Evolutionary conservation across 495 filamentous ascomycete genomes (phyloP).

Genomic region (Hyaloscypha bicolor): DNA sequence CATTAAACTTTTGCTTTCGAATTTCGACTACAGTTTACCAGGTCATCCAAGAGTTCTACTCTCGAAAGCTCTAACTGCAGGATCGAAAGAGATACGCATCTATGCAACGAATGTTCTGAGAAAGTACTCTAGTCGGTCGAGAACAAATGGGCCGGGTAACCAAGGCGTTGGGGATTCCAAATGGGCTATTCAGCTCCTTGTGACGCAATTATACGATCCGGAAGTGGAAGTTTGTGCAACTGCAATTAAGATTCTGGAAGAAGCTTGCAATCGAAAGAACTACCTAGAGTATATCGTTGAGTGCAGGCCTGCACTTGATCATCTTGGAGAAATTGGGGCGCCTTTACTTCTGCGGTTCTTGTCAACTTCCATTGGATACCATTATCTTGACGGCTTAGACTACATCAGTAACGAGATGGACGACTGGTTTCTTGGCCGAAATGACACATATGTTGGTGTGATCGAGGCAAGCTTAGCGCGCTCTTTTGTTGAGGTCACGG

Average conservation of each 20-base stretch:
- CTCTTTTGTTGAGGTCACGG: conserved; percentile 66
- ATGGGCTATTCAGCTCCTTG: conserved; percentile 94
- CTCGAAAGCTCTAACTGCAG: conserved; percentile 88
- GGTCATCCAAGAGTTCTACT: conserved; percentile 90
- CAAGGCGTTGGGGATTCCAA: conserved; percentile 58
- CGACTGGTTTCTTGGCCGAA: conserved; percentile 96
- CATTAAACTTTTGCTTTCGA: conserved; percentile 79
- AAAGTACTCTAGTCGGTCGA: conserved; percentile 70
- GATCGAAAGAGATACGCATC: conserved; percentile 88
- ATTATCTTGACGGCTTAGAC: conserved; percentile 94
- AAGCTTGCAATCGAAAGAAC: conserved; percentile 89
- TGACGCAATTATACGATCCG: conserved; percentile 97
- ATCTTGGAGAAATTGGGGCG: conserved; percentile 95
- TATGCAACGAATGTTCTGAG: conserved; percentile 80
- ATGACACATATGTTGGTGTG: conserved; percentile 91
- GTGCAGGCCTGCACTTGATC: conserved; percentile 92
- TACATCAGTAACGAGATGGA: conserved; percentile 99
- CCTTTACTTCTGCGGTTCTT: conserved; percentile 90
- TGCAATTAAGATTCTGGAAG: conserved; percentile 94
- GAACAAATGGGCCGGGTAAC: conserved; percentile 35
- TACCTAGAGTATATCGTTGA: conserved; percentile 94
- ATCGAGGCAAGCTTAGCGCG: conserved; percentile 94
- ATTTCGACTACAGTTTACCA: conserved; percentile 84
- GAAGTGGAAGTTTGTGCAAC: conserved; percentile 95
- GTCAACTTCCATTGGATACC: conserved; percentile 93